These are phyloP conservation scores for Kodamaea derodonti DNA, from an alignment of 1,139 yeast genomes.

Conservation along the genomic window DNA sequence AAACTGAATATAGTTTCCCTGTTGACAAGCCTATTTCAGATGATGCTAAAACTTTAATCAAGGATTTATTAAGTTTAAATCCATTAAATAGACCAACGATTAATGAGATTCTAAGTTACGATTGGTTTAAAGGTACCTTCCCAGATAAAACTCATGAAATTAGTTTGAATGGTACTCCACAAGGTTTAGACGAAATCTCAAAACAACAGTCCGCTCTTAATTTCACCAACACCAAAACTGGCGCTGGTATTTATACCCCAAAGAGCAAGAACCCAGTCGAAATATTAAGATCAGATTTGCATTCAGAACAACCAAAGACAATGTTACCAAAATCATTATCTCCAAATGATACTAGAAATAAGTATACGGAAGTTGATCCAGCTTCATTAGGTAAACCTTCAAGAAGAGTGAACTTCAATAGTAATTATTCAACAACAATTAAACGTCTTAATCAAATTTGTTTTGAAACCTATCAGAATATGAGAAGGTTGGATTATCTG, in stretches of 20 bases:
- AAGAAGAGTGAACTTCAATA: slow-evolving; percentile 41
- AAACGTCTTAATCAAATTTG: slow-evolving; percentile 37
- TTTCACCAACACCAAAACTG: slow-evolving; percentile 62
- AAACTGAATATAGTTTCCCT: slow-evolving; percentile 80
- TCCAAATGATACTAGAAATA: slow-evolving; percentile 86
- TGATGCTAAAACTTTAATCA: slow-evolving; percentile 70
- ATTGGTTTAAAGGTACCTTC: slow-evolving; percentile 83
- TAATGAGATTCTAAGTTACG: slow-evolving; percentile 73
- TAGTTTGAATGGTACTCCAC: slow-evolving; percentile 56
- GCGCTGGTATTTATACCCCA: slow-evolving; percentile 60
- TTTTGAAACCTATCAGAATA: slow-evolving; percentile 40
- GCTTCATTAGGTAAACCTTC: slow-evolving; percentile 34
- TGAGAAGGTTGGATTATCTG: slow-evolving; percentile 37
- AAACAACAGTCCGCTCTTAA: slow-evolving; percentile 65
- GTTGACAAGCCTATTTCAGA: slow-evolving; percentile 62
- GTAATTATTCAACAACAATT: slow-evolving; percentile 38
- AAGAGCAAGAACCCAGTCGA: slow-evolving; percentile 61
- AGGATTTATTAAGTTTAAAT: slow-evolving; percentile 67
- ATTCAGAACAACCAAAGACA: slow-evolving; percentile 64
- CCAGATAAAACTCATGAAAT: slow-evolving; percentile 67
- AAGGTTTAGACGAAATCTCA: slow-evolving; percentile 52
- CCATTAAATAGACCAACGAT: slow-evolving; percentile 82
- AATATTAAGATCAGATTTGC: slow-evolving; percentile 65
- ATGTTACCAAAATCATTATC: slow-evolving; percentile 86
- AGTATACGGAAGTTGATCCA: slow-evolving; percentile 71